A percentile compares a stretch with the other conserved stretches of the same genome.
Evolutionary conservation across 208 protist species (phyloP).

Genomic region (Acanthamoeba lenticulata): DNA sequence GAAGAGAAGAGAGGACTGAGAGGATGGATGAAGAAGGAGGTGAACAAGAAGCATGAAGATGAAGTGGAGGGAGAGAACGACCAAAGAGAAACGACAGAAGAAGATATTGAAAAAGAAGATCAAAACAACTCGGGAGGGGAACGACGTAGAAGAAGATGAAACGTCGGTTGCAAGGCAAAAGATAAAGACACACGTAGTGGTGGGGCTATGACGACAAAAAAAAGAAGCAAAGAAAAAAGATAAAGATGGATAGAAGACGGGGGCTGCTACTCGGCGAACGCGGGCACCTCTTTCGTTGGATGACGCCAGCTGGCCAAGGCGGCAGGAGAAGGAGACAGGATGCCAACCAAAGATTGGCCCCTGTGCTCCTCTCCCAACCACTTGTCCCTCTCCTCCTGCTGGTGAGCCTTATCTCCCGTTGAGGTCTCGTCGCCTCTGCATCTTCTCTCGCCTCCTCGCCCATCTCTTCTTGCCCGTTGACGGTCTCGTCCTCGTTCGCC

Average conservation of each 20-base stretch:
- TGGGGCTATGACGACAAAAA: too few species aligned
- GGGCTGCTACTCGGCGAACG: too few species aligned
- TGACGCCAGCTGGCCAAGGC: too few species aligned
- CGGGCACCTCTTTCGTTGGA: too few species aligned
- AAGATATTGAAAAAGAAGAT: background rate
- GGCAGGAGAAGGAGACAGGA: too few species aligned
- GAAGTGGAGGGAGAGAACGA: background rate
- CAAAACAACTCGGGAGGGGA: background rate
- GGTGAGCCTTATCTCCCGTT: background rate
- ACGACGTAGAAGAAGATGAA: background rate
- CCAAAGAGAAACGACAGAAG: background rate
- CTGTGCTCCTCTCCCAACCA: background rate
- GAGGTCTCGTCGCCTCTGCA: background rate
- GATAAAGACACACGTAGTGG: background rate
- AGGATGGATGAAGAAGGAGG: too few species aligned
- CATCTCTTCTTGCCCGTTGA: background rate
- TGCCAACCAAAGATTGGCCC: too few species aligned
- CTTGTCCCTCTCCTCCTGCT: background rate
- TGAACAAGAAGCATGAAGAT: background rate
- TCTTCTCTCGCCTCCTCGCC: background rate
- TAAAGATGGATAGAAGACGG: too few species aligned
- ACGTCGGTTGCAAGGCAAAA: background rate
- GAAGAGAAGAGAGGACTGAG: background rate
- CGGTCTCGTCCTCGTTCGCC: background rate
- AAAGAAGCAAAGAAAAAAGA: too few species aligned